These are phyloP conservation scores for Exophiala dermatitidis DNA, from an alignment of 2,329 filamentous ascomycete genomes.

Conservation along the genomic window DNA sequence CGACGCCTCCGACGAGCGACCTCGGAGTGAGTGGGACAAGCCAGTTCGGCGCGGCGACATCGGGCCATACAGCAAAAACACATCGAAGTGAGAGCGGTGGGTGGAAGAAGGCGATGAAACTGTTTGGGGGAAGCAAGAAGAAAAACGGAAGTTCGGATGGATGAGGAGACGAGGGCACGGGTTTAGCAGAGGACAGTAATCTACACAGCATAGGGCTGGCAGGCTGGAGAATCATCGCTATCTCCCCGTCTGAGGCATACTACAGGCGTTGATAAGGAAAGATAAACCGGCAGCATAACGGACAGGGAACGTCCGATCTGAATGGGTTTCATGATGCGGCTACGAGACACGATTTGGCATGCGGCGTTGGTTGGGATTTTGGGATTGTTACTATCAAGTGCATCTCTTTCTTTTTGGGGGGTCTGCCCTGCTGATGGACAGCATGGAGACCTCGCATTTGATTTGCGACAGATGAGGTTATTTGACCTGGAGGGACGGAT, in stretches of 20 bases:
- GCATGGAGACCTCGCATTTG: too few relatives aligned
- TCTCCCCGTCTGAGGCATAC: background rate
- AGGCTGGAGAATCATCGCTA: background rate
- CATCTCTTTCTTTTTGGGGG: background rate
- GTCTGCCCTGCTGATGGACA: background rate
- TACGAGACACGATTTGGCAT: slow-evolving; percentile 24
- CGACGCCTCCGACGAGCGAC: slow-evolving; percentile 44
- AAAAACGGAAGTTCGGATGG: slow-evolving; percentile 23
- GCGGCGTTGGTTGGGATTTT: slow-evolving; percentile 13
- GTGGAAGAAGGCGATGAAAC: slow-evolving; percentile 47
- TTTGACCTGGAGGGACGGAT: too few relatives aligned
- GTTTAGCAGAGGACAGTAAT: background rate
- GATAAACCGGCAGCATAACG: slow-evolving; percentile 16
- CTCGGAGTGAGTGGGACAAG: slow-evolving; percentile 21
- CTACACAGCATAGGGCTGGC: background rate
- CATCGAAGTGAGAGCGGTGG: slow-evolving; percentile 39
- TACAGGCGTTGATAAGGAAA: slow-evolving; percentile 1
- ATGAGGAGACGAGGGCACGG: background rate
- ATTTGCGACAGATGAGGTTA: too few relatives aligned
- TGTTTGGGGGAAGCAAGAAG: slow-evolving; percentile 30
- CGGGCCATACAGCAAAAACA: slow-evolving; percentile 35
- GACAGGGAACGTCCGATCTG: background rate
- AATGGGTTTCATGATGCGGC: slow-evolving; percentile 15
- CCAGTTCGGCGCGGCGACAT: slow-evolving; percentile 7
- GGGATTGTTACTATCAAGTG: slow-evolving; percentile 4